Percentiles rank a stretch among this genome's conserved stretches.
These are phyloP conservation scores for Lachnum nothofagi DNA, from an alignment of 2,329 filamentous ascomycete species.

Conservation along the genomic window DNA sequence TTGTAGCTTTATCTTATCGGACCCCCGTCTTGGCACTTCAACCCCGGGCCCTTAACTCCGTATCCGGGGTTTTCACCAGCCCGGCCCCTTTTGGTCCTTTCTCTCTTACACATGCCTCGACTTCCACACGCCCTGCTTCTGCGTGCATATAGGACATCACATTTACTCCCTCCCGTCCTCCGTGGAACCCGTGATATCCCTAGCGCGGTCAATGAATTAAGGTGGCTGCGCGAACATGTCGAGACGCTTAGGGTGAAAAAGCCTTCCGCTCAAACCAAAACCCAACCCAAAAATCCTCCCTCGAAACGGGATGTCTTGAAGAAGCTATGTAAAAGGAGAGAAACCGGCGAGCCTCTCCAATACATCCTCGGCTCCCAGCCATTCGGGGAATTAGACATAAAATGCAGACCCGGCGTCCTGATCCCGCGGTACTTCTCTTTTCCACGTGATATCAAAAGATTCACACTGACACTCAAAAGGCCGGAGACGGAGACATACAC, in stretches of 20 bases:
- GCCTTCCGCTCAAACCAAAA: too few relatives aligned
- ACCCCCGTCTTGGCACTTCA: neutral
- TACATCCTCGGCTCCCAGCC: conserved; percentile 85
- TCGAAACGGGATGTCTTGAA: too few relatives aligned
- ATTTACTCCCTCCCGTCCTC: conserved; percentile 56
- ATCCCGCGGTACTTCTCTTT: conserved; percentile 83
- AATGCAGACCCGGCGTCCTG: conserved; percentile 70
- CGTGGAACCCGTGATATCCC: conserved; percentile 56
- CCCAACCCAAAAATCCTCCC: conserved; percentile 21
- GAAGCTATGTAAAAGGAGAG: conserved; percentile 44
- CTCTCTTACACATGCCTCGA: conserved; percentile 50
- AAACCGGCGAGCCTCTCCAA: conserved; percentile 71
- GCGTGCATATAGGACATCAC: conserved; percentile 48
- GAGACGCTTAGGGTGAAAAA: too few relatives aligned
- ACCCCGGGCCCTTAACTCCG: too few relatives aligned
- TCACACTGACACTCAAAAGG: too few relatives aligned
- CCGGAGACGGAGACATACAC: conserved; percentile 69
- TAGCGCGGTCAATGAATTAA: conserved; percentile 64
- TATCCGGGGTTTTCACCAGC: too few relatives aligned
- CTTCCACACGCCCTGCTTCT: conserved; percentile 54
- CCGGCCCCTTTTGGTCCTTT: too few relatives aligned
- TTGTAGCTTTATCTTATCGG: conserved; percentile 1
- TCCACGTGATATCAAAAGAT: too few relatives aligned
- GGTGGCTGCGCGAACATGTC: conserved; percentile 67
- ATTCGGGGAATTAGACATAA: conserved; percentile 77